A percentile compares a stretch with the other conserved stretches of the same genome.
Conservation (phyloP, 306 rosid genomes). For the Cucurbita ficifolia region DNA sequence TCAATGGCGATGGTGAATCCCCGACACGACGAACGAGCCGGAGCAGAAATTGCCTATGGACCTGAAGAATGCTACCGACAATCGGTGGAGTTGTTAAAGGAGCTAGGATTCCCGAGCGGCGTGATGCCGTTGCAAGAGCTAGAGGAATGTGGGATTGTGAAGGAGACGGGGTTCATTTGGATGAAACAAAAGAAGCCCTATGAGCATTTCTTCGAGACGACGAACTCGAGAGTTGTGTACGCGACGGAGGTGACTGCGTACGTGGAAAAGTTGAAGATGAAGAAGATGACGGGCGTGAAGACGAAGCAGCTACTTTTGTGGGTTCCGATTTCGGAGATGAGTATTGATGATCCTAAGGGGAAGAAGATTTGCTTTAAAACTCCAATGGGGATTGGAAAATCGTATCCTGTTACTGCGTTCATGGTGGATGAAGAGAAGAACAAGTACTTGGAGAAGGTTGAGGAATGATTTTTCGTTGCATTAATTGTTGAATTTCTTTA, state of each 20-base stretch:
- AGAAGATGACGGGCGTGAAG: conserved; percentile 70
- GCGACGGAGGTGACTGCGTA: conserved; percentile 58
- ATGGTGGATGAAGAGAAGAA: conserved; percentile 49
- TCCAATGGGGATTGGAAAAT: conserved; percentile 55
- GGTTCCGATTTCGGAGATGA: conserved; percentile 65
- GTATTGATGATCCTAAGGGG: conserved; percentile 30
- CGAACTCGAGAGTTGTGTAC: conserved; percentile 42
- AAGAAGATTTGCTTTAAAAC: conserved; percentile 48
- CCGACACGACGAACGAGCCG: conserved; percentile 26
- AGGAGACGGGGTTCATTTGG: conserved; percentile 77
- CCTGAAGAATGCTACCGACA: conserved; percentile 33
- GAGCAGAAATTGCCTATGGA: conserved; percentile 57
- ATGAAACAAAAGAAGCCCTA: conserved; percentile 53
- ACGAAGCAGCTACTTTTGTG: conserved; percentile 58
- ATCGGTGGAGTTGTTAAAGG: conserved; percentile 43
- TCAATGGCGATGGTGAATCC: background rate
- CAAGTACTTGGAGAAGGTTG: conserved; percentile 17
- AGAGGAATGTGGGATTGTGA: conserved; percentile 65
- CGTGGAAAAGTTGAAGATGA: conserved; percentile 62
- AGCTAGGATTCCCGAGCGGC: conserved; percentile 60
- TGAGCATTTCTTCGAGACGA: conserved; percentile 46
- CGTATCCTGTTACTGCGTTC: conserved; percentile 48
- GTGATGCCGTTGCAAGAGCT: conserved; percentile 58
- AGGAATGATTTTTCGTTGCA: background rate
- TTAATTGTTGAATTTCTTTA: background rate